Base-by-base conservation (phyloP, 768 basidiomycete species). In the Ramaria rubella region DNA sequence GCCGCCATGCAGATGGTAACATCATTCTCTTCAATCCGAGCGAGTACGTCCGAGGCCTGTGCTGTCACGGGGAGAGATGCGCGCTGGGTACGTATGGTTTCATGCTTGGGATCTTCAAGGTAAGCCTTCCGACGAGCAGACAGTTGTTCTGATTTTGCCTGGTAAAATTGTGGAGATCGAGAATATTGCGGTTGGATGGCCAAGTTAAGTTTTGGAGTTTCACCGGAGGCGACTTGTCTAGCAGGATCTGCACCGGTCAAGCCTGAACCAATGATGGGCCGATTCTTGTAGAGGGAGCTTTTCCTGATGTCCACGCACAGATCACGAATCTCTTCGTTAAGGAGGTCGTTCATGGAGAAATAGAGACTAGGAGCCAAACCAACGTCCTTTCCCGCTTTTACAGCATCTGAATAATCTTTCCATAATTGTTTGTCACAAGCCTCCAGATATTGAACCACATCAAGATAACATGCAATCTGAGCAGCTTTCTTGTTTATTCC, bases 1-100 rank as follows among this genome's bases (percentile, higher is more conserved):
- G 87, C 82, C 46, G 91, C 91, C 85, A 92, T 87, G 62, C 86
- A 83, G 62, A 95, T 83, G 0, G 89, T 89, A 57, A 96, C 91
- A 14, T 93, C 88, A 68, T 95, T 83, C 29, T 80, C 71, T 19
- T 74, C 71, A 61, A 97, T 83, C 59, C 86, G 84, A 1, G 76
- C 66, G 50, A 95, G 66, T 40, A 96, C 76, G 9, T 86, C 79
- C 4, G 77, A 73, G 1, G 86, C 78, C 59, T 83, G 80, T 17
- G 83, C 76, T 60, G 81, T 83, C 11, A 97, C 86, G 12, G 94
- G 94, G 1, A 97, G 77, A 6, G 81, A 65, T 33, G 75, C 73
- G 52, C 94, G 80, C 15, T 81, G 79, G 5, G 73, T 67, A 4
- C 94, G 82, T 75, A 96, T 88, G 49, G 70, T 73, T 51, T 81